A percentile compares a stretch with the other conserved stretches of the same genome.
Conservation (phyloP, 805 yeast genomes). For the Metschnikowia cubensis region DNA sequence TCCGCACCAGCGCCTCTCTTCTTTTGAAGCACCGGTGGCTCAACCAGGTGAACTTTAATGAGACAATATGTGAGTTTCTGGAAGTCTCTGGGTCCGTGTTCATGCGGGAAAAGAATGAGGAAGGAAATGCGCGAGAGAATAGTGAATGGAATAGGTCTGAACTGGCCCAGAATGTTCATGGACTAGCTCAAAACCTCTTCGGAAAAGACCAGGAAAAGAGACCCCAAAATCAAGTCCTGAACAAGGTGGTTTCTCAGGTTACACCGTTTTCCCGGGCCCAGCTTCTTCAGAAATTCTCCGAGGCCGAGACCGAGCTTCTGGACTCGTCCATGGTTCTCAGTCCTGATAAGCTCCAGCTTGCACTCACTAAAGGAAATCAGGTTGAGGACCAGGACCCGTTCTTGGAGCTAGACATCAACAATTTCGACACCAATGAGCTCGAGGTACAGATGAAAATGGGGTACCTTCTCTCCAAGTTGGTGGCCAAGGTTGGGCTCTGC, state of each 20-base stretch:
- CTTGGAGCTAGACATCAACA: slow-evolving; percentile 33
- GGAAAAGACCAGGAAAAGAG: too few relatives aligned
- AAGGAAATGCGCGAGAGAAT: too few relatives aligned
- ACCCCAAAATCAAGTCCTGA: too few relatives aligned
- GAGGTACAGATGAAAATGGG: slow-evolving; percentile 41
- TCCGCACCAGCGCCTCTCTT: slow-evolving; percentile 52
- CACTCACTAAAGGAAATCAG: not conserved
- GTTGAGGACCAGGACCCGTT: slow-evolving; percentile 30
- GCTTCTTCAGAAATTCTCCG: slow-evolving; percentile 29
- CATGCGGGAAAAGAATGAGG: too few relatives aligned
- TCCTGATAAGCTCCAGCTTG: not conserved
- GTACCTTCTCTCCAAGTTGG: slow-evolving; percentile 29
- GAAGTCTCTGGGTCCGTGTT: not conserved
- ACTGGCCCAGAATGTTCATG: not conserved
- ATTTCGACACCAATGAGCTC: slow-evolving; percentile 39
- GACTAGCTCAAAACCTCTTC: too few relatives aligned
- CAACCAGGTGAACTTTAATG: not conserved
- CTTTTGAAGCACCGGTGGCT: slow-evolving; percentile 65
- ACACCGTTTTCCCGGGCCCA: slow-evolving; percentile 22
- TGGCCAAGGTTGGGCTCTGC: slow-evolving; percentile 28
- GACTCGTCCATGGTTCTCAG: not conserved
- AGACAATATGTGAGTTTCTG: not conserved
- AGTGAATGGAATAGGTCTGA: too few relatives aligned
- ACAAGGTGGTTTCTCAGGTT: not conserved
- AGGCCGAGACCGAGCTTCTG: slow-evolving; percentile 10